Conservation (phyloP, 129 eudicot species). For the Solidago caesia region DNA sequence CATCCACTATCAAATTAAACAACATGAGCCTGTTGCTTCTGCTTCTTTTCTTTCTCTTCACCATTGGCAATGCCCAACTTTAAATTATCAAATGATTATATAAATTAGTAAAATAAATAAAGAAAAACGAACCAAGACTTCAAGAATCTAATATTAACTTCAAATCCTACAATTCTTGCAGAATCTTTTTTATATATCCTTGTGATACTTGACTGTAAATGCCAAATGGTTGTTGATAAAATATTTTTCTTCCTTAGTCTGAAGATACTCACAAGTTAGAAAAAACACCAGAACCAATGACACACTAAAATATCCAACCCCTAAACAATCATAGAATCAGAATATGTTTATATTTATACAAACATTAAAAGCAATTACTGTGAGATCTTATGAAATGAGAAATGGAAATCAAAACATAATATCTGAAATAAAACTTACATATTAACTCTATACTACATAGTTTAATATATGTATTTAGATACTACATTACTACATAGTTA, state of each 20-base stretch:
- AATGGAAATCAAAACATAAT: background rate
- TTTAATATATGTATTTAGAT: too few species aligned
- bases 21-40: too few species aligned
- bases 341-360: background rate
- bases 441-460: slow-evolving; percentile 66
- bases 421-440: slow-evolving; percentile 42
- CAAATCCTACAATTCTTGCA: slow-evolving; percentile 73
- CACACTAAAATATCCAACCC: background rate
- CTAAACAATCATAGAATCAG: background rate
- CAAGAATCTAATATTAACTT: too few species aligned
- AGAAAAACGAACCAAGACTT: too few species aligned
- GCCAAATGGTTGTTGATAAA: slow-evolving; percentile 68
- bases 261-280: slow-evolving; percentile 23
- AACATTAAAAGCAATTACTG: background rate
- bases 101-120: too few species aligned
- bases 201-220: slow-evolving; percentile 67
- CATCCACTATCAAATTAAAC: too few species aligned
- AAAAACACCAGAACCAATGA: background rate
- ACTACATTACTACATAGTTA: too few species aligned
- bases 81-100: too few species aligned
- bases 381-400: background rate
- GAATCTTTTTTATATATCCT: slow-evolving; percentile 54
- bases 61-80: too few species aligned
- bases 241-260: slow-evolving; percentile 72
- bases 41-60: too few species aligned